A percentile compares a stretch with the other conserved stretches of the same genome.
phyloP scores from a whole-genome alignment of 441 rosid genomes.

The Rhodomyrtus psidioides region DNA sequence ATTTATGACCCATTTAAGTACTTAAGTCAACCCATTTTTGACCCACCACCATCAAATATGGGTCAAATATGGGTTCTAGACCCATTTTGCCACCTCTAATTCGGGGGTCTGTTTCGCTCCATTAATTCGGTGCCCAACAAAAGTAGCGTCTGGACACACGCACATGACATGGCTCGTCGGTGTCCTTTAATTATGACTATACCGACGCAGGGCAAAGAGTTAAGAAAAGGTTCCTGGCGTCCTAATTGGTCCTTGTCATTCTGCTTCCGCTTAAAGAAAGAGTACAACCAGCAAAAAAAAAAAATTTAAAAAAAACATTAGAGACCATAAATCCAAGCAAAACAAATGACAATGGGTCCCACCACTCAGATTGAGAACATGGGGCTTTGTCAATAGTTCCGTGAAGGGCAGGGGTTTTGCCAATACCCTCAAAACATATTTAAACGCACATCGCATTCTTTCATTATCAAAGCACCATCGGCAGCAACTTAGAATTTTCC shows the following conservation, averaged over 20 bases:
- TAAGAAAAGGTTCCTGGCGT: neutral
- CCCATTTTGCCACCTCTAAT: too few species aligned
- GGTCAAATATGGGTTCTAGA: too few species aligned
- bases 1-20: too few species aligned
- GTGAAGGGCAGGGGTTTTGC: neutral
- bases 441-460: neutral
- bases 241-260: neutral
- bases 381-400: neutral
- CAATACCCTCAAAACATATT: neutral
- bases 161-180: neutral
- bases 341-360: neutral
- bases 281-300: accelerated
- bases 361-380: neutral
- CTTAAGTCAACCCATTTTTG: too few species aligned
- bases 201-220: neutral
- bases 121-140: neutral
- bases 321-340: neutral
- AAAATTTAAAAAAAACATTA: too few species aligned
- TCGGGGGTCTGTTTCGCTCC: neutral
- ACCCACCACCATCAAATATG: too few species aligned
- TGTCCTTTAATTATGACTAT: neutral
- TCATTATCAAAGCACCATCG: neutral
- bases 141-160: too few species aligned
- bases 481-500: neutral
- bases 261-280: neutral